Evolutionary conservation across 805 yeast species (phyloP), one percentile per base, ranked within the genome.

Genomic region (Wickerhamiella brachini): DNA sequence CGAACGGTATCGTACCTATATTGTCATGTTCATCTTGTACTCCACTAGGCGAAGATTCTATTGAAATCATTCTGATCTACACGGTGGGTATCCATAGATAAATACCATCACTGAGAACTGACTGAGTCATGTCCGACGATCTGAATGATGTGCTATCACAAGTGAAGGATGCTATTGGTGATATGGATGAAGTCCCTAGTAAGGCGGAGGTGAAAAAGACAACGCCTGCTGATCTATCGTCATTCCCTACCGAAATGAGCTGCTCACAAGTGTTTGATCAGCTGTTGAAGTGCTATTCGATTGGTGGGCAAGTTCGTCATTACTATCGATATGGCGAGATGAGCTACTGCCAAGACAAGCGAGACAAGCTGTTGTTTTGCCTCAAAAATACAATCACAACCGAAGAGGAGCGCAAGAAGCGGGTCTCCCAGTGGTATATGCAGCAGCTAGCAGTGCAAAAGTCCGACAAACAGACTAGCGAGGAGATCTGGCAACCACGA

Each of bases 211-310:
- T 6, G 4, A 7, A 26, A 13, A 51, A 48, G 7, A 20, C n/a
- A 2, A 5, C 10, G 31, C 17, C 20, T 8, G 34, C 20, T 6
- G 51, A 47, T 5, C 38, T 23, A 10, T 47, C 61, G 9, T 53
- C 68, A 29, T 66, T 61, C 50, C 69, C 70, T 43, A 61, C 63
- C 34, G 72, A 73, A n/a, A 78, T 83, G 88, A 75, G 78, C 48
- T 83, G 90, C 61, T 71, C 81, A 50, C 86, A 90, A 44, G 93
- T 93, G 1, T 81, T 89, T 66, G 95, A 89, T 65, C 95, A 87
- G 61, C 71, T 89, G 21, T 74, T 88, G 45, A 81, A 78, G 46
- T 90, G 97, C 64, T 87, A 85, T 68, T 85, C 97, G 0, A 62
- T 89, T 2, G 97, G 95, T 2, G 97, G 97, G 0, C 96, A 89